Base-by-base conservation (phyloP, 2,329 filamentous ascomycete species). In the Teratosphaeria pseudoeucalypti region DNA sequence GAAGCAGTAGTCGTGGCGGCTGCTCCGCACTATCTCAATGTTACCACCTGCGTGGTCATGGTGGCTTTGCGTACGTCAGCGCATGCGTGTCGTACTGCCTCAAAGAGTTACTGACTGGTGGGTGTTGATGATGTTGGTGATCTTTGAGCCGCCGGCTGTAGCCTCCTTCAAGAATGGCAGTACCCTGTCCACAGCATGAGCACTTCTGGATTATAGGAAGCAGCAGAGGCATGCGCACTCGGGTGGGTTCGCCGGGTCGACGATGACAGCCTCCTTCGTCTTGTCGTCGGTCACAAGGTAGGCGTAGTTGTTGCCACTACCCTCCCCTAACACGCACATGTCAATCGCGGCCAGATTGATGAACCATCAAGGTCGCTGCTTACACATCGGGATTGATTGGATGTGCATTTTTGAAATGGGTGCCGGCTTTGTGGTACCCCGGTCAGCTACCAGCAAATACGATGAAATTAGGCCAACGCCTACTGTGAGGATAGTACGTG, bases 31-130 rank as follows among this genome's bases (percentile, higher is more conserved):
- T 64, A 96, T 81, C 68, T 91, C 85, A 60, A 83, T 81, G 73
- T 99, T 99, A 9, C 94, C 94, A 63, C 94, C 94, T 0, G 94
- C 87, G 75, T 99, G 94, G 66, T 99, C 94, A 80, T 87, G 87
- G 73, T 99, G 94, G 72, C 92, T 96, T 54, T 23, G n/a, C 16
- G 27, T 19, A 16, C 14, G 53, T 54, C 53, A 56, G 32, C 23
- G 34, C 12, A 16, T n/a, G 34, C 27, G 11, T 16, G 55, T n/a
- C 23, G 12, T 23, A 12, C 1, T 27, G 9, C 12, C n/a, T 16
- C 23, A 12, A 14, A 23, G 32, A 37, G 39, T 54, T 27, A 75
- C 89, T 75, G 78, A 96, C 92, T 97, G 92, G 71, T 99, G 94
- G 1, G 94, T 99, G 72, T 99, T 99, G 69, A 97, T 86, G 71